Percentiles rank a stretch among this genome's conserved stretches.
These are phyloP conservation scores for Dalbergia cochinchinensis DNA, from an alignment of 306 rosid species.

Conservation along the genomic window DNA sequence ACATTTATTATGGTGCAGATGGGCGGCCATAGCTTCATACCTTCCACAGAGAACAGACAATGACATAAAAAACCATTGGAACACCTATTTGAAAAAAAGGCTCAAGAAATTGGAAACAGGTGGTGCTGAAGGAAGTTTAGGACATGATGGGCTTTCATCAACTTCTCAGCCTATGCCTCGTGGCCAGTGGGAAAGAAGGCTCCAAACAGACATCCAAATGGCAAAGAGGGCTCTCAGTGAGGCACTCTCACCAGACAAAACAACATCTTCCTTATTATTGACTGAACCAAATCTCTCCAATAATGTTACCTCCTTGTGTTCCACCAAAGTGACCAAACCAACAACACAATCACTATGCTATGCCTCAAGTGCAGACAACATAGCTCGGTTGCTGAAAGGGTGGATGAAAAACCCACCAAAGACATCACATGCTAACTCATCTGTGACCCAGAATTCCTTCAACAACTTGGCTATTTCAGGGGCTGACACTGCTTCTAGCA, in stretches of 20 bases:
- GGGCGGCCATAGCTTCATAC: constrained; percentile 99
- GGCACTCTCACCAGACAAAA: constrained; percentile 73
- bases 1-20: constrained; percentile 62
- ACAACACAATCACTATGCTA: constrained; percentile 53
- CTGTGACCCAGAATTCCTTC: constrained; percentile 42
- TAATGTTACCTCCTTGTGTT: background rate
- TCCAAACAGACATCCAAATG: constrained; percentile 83
- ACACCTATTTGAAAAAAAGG: constrained; percentile 89
- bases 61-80: constrained; percentile 96
- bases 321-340: constrained; percentile 7
- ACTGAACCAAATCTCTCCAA: constrained; percentile 46
- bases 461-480: constrained; percentile 38
- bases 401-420: constrained; percentile 78
- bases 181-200: constrained; percentile 98
- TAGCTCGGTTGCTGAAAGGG: constrained; percentile 71
- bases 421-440: constrained; percentile 30
- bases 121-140: constrained; percentile 30
- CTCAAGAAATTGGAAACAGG: constrained; percentile 63
- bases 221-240: constrained; percentile 85
- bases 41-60: constrained; percentile 98
- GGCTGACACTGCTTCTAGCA: constrained; percentile 65
- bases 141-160: constrained; percentile 42
- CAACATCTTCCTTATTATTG: background rate
- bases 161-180: constrained; percentile 62
- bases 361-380: constrained; percentile 81